Conservation (phyloP, 1,284 basidiomycete genomes). For the Cryptococcus floricola region DNA sequence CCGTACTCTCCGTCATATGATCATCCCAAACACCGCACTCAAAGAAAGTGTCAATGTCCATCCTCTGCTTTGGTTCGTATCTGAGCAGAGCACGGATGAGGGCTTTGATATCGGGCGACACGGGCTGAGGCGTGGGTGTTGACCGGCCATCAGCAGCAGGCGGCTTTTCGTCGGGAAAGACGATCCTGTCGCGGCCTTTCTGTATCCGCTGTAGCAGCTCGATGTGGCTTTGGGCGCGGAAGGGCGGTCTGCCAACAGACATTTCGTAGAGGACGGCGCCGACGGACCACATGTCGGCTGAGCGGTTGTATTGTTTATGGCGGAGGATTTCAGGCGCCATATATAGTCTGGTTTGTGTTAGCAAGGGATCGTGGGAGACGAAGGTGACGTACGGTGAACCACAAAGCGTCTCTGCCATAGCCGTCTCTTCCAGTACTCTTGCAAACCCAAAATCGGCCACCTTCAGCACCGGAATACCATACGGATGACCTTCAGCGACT, state of each 20-base stretch:
- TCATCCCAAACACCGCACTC: slow-evolving; percentile 72
- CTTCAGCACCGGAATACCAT: slow-evolving; percentile 90
- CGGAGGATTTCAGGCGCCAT: slow-evolving; percentile 98
- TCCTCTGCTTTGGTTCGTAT: slow-evolving; percentile 76
- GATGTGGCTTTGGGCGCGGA: slow-evolving; percentile 92
- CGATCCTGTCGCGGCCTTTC: slow-evolving; percentile 65
- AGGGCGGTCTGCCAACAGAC: slow-evolving; percentile 87
- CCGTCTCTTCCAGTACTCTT: slow-evolving; percentile 79
- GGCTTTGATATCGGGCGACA: slow-evolving; percentile 80
- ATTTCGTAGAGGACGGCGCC: slow-evolving; percentile 97
- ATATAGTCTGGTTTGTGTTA: slow-evolving; percentile 64
- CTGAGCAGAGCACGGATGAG: slow-evolving; percentile 80
- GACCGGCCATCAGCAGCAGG: background rate
- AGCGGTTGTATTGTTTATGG: slow-evolving; percentile 97
- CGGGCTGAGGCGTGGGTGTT: slow-evolving; percentile 47
- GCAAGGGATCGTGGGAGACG: background rate
- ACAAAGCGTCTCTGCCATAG: slow-evolving; percentile 96
- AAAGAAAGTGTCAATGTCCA: slow-evolving; percentile 92
- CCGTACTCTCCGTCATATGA: slow-evolving; percentile 59
- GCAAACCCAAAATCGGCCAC: slow-evolving; percentile 99
- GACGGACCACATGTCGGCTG: slow-evolving; percentile 96
- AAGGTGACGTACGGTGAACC: slow-evolving; percentile 75
- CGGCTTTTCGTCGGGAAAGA: slow-evolving; percentile 78
- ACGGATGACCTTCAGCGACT: slow-evolving; percentile 76
- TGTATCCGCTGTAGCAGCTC: slow-evolving; percentile 94